Evolutionary conservation across 2,329 filamentous ascomycete species (phyloP).

Genomic region (Exophiala sideris): DNA sequence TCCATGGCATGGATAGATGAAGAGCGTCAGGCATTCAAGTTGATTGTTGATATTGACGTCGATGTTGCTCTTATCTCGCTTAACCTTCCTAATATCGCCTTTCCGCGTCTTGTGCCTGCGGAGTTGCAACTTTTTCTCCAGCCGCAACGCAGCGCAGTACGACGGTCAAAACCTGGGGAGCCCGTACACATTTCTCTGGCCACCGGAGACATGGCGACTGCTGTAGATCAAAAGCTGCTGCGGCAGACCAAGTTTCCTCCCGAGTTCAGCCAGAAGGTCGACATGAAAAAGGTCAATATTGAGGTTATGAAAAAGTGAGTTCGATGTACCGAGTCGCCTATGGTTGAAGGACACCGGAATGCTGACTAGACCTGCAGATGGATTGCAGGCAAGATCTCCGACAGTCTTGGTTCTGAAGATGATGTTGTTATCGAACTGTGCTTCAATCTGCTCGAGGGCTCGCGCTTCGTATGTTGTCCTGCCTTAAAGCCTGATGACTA

Average conservation of each 20-base stretch:
- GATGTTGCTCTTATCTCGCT: constrained; percentile 1
- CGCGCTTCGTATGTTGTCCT: constrained; percentile 65
- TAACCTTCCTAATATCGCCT: constrained; percentile 9
- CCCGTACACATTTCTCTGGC: background rate
- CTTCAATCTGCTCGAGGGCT: constrained; percentile 67
- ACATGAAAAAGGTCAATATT: constrained; percentile 95
- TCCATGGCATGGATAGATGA: background rate
- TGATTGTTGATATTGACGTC: background rate
- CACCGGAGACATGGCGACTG: constrained; percentile 44
- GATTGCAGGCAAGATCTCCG: constrained; percentile 84
- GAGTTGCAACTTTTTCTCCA: background rate
- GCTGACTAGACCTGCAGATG: constrained; percentile 59
- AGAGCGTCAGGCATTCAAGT: background rate
- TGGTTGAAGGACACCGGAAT: constrained; percentile 1
- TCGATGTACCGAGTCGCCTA: constrained; percentile 9
- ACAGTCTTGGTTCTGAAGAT: constrained; percentile 87
- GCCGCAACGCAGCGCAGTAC: background rate
- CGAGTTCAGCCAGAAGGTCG: constrained; percentile 92
- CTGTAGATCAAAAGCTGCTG: constrained; percentile 83
- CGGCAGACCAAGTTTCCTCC: constrained; percentile 89
- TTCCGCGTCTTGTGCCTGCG: background rate
- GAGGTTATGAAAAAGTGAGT: constrained; percentile 95
- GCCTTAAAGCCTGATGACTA: background rate
- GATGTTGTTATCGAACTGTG: constrained; percentile 90
- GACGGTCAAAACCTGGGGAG: background rate